Evolutionary conservation across 352 stramenopile genomes (phyloP).

Genomic region (Globisporangium mamillatum): DNA sequence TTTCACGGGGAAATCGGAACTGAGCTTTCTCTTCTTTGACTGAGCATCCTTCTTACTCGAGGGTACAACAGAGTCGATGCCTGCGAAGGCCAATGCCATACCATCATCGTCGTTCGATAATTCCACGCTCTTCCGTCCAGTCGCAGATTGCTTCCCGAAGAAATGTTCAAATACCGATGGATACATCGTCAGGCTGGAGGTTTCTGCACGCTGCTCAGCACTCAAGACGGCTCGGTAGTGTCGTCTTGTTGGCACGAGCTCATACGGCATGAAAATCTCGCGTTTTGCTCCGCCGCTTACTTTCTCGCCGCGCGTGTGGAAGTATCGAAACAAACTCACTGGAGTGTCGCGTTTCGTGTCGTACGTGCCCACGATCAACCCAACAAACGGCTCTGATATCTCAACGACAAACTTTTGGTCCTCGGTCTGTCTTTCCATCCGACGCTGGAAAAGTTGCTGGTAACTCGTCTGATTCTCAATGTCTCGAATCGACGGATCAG

Average conservation of each 20-base stretch:
- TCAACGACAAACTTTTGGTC: constrained; percentile 20
- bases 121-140: neutral
- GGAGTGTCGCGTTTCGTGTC: constrained; percentile 74
- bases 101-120: neutral
- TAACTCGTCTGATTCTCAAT: constrained; percentile 95
- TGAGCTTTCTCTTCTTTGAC: constrained; percentile 42
- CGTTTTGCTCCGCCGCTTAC: constrained; percentile 47
- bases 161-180: constrained; percentile 29
- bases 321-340: constrained; percentile 83
- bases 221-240: constrained; percentile 49
- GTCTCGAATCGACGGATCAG: constrained; percentile 91
- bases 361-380: constrained; percentile 93
- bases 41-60: constrained; percentile 6
- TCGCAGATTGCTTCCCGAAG: neutral
- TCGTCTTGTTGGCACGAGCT: constrained; percentile 50
- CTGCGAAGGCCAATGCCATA: neutral
- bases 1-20: constrained; percentile 16
- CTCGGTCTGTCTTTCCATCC: constrained; percentile 16
- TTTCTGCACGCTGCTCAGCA: constrained; percentile 36
- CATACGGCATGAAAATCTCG: constrained; percentile 69
- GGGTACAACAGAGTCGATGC: neutral
- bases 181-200: constrained; percentile 39
- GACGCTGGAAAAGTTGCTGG: constrained; percentile 87
- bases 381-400: constrained; percentile 88
- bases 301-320: constrained; percentile 71